Percentiles rank a stretch among this genome's conserved stretches.
Conservation (phyloP, 495 filamentous ascomycete genomes). For the Aspergillus diversus region DNA sequence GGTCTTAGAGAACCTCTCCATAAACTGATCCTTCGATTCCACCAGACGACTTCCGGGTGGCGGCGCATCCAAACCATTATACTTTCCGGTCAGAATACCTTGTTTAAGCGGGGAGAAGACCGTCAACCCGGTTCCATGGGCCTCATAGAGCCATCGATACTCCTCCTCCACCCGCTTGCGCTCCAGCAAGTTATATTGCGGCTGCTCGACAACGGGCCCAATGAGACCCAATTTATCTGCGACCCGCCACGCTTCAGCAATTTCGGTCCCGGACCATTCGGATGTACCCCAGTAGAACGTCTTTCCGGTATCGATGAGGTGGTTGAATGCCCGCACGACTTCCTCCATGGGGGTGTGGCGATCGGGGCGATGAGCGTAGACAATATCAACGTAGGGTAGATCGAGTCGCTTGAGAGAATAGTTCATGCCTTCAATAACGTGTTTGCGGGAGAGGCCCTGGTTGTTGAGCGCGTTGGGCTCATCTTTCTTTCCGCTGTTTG, state of each 20-base stretch:
- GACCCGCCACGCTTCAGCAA: conserved; percentile 71
- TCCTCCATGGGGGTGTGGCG: conserved; percentile 83
- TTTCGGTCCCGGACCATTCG: conserved; percentile 82
- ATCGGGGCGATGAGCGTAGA: conserved; percentile 85
- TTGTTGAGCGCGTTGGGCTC: conserved; percentile 56
- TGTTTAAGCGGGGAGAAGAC: conserved; percentile 71
- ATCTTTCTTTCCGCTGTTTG: no score
- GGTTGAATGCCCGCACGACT: conserved; percentile 81
- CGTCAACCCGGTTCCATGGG: conserved; percentile 69
- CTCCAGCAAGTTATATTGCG: conserved; percentile 76
- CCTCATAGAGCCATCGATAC: conserved; percentile 64
- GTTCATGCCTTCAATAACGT: conserved; percentile 72
- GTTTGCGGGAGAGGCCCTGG: conserved; percentile 79
- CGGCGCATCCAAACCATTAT: conserved; percentile 49
- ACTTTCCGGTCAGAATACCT: conserved; percentile 81
- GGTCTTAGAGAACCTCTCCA: conserved; percentile 32
- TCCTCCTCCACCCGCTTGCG: conserved; percentile 75
- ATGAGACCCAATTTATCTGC: conserved; percentile 76
- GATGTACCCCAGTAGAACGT: conserved; percentile 91
- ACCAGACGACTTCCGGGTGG: conserved; percentile 43
- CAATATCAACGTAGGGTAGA: conserved; percentile 71
- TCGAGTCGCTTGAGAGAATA: conserved; percentile 69
- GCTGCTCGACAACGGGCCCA: conserved; percentile 81
- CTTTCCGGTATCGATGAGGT: conserved; percentile 73
- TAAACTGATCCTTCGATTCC: conserved; percentile 40